Base-by-base conservation (phyloP, 148 eudicot species). In the Cornus controversa region DNA sequence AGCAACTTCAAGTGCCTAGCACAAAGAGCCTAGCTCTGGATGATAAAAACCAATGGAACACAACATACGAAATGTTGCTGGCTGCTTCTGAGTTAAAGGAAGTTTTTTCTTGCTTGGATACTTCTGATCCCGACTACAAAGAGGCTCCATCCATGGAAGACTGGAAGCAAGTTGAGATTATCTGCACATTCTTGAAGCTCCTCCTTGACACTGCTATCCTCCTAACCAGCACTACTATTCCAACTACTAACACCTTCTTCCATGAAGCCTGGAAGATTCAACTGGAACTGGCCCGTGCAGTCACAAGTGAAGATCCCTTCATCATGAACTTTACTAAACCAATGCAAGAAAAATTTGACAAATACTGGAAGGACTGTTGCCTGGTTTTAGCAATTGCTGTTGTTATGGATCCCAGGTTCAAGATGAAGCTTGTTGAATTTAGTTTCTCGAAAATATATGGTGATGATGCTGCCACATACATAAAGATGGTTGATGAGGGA, bases 191-290 rank as follows among this genome's bases (percentile, higher is more conserved):
- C 84, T 86, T 94, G 75, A 89, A 92, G 69, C 92, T 89, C 25
- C 80, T 94, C 18, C 86, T 83, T 23, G 97, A 88, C 67, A 88
- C 98, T 0, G 97, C 95, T 1, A 84, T 77, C 70, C 75, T 88
- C 76, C 86, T 94, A n/a, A 79, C 85, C 18, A 27, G 82, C n/a
- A 77, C 87, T 26, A 72, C 69, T n/a, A 67, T 78, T 34, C 91
- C 81, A 5, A 87, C 95, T 22, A 88, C 94, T 10, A 90, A 92
- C 54, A 80, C 81, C 7, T 94, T 92, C 79, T 94, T 89, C 83
- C 98, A 94, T 45, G 98, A 94, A 80, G 93, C 86, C 7, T 94
- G 97, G 98, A 94, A 94, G 84, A 87, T 92, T 67, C 94, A 94
- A 84, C 84, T 94, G 70, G 97, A 94, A 84, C 82, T 94, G 25